Evolutionary conservation across 2,329 filamentous ascomycete genomes (phyloP).

Genomic region (Colletotrichum paranaense): DNA sequence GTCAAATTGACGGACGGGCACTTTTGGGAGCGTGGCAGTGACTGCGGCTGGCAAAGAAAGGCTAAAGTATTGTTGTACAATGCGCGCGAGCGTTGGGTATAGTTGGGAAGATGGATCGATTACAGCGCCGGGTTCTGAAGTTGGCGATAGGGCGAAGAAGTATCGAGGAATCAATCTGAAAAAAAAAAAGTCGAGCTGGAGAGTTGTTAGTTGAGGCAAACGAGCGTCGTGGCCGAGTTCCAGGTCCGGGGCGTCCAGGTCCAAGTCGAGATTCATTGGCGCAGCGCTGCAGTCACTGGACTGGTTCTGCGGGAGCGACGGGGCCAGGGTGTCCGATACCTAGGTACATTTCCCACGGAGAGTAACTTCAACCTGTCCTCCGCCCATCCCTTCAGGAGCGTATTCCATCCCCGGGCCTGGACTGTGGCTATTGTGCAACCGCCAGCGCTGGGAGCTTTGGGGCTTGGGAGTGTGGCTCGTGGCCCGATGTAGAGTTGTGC

Average conservation of each 20-base stretch:
- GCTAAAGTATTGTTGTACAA: conserved; percentile 10
- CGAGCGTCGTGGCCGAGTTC: not conserved
- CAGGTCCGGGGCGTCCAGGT: not conserved
- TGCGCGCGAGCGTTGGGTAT: not conserved
- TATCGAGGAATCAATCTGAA: not conserved
- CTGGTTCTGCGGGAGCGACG: conserved; percentile 11
- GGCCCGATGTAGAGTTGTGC: not conserved
- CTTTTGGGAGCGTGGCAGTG: not conserved
- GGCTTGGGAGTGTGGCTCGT: conserved; percentile 7
- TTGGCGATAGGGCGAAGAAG: not conserved
- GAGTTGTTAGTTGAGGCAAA: not conserved
- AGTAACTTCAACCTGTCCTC: conserved; percentile 16
- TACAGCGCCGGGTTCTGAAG: not conserved
- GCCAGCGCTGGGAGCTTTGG: not conserved
- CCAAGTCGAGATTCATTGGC: not conserved
- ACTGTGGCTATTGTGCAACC: not conserved
- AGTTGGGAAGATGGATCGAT: not conserved
- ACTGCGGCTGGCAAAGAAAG: not conserved
- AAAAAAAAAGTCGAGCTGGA: not conserved
- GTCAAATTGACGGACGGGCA: not conserved
- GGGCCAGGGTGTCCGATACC: conserved; percentile 31
- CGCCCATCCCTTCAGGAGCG: conserved; percentile 11
- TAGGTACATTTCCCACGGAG: conserved; percentile 2
- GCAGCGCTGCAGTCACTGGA: not conserved
- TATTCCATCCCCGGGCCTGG: not conserved